Conservation (phyloP, 176 grass and related monocot genomes). For the Leersia perrieri region DNA sequence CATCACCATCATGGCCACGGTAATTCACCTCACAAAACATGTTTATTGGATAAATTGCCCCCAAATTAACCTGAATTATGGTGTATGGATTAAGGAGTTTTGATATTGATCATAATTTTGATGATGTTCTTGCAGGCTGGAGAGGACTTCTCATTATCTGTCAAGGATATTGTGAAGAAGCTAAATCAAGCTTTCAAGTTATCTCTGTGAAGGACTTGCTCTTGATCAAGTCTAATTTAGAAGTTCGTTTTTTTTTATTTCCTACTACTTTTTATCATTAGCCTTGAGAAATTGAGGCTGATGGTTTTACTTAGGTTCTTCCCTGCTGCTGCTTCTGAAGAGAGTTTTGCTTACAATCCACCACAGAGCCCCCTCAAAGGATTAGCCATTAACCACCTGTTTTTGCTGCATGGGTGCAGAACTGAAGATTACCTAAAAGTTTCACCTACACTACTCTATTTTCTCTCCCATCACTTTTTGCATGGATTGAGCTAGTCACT, state of each 20-base stretch:
- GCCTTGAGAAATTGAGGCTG: conserved; percentile 32
- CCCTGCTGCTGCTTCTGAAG: conserved; percentile 39
- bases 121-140: conserved; percentile 54
- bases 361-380: conserved; percentile 43
- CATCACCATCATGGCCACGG: conserved; percentile 88
- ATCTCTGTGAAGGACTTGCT: conserved; percentile 48
- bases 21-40: conserved; percentile 21
- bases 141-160: conserved; percentile 71
- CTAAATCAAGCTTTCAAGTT: conserved; percentile 73
- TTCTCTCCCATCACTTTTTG: conserved; percentile 42
- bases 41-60: neutral
- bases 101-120: neutral
- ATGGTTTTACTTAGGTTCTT: conserved; percentile 44
- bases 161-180: conserved; percentile 94
- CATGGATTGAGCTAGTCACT: conserved; percentile 45
- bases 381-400: conserved; percentile 60
- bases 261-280: conserved; percentile 42
- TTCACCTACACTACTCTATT: conserved; percentile 9
- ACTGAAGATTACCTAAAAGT: conserved; percentile 10
- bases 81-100: neutral
- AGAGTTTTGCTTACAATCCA: conserved; percentile 46
- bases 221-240: conserved; percentile 43
- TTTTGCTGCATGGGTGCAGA: conserved; percentile 55
- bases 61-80: neutral
- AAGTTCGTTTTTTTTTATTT: conserved; percentile 6